Base-by-base conservation (phyloP, 2,329 filamentous ascomycete genomes). In the Camptophora hylomeconis region DNA sequence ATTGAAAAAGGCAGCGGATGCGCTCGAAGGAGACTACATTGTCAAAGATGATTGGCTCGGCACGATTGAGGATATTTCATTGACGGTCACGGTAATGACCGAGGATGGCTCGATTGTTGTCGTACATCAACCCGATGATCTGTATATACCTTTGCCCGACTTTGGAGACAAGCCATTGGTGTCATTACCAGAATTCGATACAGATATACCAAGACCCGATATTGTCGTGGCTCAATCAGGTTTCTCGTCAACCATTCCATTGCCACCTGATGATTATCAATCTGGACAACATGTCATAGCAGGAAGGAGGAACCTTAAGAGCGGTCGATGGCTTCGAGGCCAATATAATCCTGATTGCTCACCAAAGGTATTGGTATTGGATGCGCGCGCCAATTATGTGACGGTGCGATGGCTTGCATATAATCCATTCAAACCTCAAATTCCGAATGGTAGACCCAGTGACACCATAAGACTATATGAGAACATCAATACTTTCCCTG, bases 31-130 rank as follows among this genome's bases (percentile, higher is more conserved):
- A 4, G 63, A 68, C 29, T 53, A 66, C 17, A 53, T 73, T 13
- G 53, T 72, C 8, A 68, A 65, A 44, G 53, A 61, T 11, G 58
- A 67, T 38, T 73, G 69, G 64, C 45, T 74, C 3, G 71, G 71
- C 2, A 49, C 60, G 7, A 58, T 75, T 4, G 56, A 63, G 28
- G 54, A 60, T 2, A 52, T 65, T 24, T 52, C 57, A 17, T 57
- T 65, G 26, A 59, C 65, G 28, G 53, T 72, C 9, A 55, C 63
- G 2, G 36, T 75, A 15, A 58, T 54, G 22, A 54, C 74, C 8
- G 44, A 52, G 5, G 64, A 73, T 44, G 62, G 61, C 26, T 64
- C 57, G 17, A 60, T 72, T 3, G 69, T 73, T 6, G 57, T 65
- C 3, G 55, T 71, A 7, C 52, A 60, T 16, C 54, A 65, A 19